phyloP scores from a whole-genome alignment of 2,329 filamentous ascomycete species.

The Arthrobotrys musiformis region DNA sequence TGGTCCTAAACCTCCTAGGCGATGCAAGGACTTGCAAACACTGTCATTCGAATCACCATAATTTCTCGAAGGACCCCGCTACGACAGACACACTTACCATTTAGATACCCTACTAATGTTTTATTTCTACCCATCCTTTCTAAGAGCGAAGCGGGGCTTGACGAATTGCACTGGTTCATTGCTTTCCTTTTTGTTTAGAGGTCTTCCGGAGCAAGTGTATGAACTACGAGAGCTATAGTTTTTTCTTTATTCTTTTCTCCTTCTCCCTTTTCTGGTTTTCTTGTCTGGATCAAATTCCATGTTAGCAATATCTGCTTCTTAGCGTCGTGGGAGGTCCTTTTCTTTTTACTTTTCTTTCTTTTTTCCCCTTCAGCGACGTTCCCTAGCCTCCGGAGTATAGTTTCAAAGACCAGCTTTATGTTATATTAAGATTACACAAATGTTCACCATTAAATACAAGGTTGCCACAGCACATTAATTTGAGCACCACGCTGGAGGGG shows the following conservation, averaged over 20 bases:
- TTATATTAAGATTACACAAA: slow-evolving; percentile 42
- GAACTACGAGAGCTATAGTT: not conserved
- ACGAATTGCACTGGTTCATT: not conserved
- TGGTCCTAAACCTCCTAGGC: slow-evolving; percentile 19
- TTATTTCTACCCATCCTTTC: slow-evolving; percentile 12
- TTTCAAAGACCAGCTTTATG: slow-evolving; percentile 48
- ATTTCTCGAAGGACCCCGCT: not conserved
- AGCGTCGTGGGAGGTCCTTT: slow-evolving; percentile 14
- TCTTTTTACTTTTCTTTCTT: not conserved
- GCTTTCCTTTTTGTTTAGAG: slow-evolving; percentile 21
- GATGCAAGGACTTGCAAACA: not conserved
- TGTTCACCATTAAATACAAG: slow-evolving; percentile 18
- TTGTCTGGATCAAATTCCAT: not conserved
- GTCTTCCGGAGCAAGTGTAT: slow-evolving; percentile 11
- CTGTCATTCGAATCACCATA: not conserved
- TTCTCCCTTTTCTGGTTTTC: too few relatives aligned
- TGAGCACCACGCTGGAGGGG: not conserved
- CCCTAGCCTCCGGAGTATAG: not conserved
- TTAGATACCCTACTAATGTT: slow-evolving; percentile 42
- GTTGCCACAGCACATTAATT: not conserved
- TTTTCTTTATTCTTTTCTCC: too few relatives aligned
- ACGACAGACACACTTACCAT: slow-evolving; percentile 2
- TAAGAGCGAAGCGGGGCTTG: not conserved
- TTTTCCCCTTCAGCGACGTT: not conserved
- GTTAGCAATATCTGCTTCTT: slow-evolving; percentile 9